Conservation (phyloP, 805 yeast species). For the Metschnikowia chrysomelidarum region DNA sequence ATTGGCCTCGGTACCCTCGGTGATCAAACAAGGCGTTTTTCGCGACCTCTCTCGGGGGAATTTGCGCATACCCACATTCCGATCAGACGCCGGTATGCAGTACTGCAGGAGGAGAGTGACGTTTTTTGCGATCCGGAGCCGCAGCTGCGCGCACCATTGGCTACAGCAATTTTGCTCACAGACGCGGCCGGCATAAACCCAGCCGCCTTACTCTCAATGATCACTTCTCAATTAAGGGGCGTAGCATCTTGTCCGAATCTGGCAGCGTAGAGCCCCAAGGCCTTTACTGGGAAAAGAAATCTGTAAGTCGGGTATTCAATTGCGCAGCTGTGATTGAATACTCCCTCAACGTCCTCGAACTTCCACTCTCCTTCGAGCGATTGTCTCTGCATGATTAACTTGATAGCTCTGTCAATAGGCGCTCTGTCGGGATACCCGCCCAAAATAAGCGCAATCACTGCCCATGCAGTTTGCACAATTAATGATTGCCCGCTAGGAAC, state of each 20-base stretch:
- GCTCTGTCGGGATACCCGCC: constrained; percentile 74
- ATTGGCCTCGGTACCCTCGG: too few relatives aligned
- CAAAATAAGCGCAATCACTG: constrained; percentile 70
- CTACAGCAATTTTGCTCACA: too few relatives aligned
- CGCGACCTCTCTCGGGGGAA: neutral
- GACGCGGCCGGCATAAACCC: too few relatives aligned
- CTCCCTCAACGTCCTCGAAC: constrained; percentile 88
- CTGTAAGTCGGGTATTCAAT: constrained; percentile 95
- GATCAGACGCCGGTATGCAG: constrained; percentile 10
- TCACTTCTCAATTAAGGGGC: constrained; percentile 1
- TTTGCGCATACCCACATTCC: neutral
- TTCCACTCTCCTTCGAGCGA: constrained; percentile 77
- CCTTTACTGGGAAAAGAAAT: constrained; percentile 88
- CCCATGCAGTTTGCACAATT: constrained; percentile 94
- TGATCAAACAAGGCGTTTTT: constrained; percentile 6
- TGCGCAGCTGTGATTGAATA: constrained; percentile 86
- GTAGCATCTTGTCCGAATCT: constrained; percentile 24
- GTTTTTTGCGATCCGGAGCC: too few relatives aligned
- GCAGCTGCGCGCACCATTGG: too few relatives aligned
- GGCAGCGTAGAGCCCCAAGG: constrained; percentile 67
- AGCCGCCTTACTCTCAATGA: too few relatives aligned
- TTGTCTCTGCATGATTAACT: constrained; percentile 65
- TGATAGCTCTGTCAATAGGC: constrained; percentile 62
- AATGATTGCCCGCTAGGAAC: constrained; percentile 62
- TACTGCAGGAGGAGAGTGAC: constrained; percentile 1